Base-by-base conservation (phyloP, 192 early-diverging fungal genomes). In the Gaertneriomyces sp. region DNA sequence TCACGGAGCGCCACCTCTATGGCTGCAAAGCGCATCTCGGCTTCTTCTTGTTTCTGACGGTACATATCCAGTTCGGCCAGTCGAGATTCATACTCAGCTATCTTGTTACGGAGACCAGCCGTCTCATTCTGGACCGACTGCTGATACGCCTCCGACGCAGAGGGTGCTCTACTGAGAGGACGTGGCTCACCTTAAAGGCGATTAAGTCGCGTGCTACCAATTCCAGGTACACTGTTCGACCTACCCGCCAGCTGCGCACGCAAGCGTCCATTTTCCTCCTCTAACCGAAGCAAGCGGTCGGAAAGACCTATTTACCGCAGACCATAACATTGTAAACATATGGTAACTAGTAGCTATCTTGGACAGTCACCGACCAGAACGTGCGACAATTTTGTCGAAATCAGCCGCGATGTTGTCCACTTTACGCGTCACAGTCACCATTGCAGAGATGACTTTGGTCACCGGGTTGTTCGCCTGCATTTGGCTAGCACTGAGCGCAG, bases 401-500 rank as follows among this genome's bases (percentile, higher is more conserved):
- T 81, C 80, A 11, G 45, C n/a, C 2, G 52, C 6, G 42, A 74
- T 71, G 6, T 50, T 45, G 43, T 81, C 76, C 11, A 81, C 51
- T 54, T 81, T 76, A 38, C 60, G 59, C 11, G 66, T 49, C 76
- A 81, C 78, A 61, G 76, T 81, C 33, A 73, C 54, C 64, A 81
- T 76, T 8, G 80, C 78, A 9, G 76, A 72, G 42, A 72, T 73
- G 4, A 81, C 68, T 53, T 81, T 81, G 0, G 76, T 70, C 12
- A 81, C 73, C 0, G 71, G 66, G 40, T 81, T 66, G 46, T 47
- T 45, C 8, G 49, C 59, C 9, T 56, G 66, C 61, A 17, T 52
- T 46, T 60, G 75, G 63, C 44, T 63, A 42, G 45, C 63, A 19
- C 57, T 8, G 39, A 25, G 16, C n/a, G 25, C 25, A 33, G 25